phyloP scores from a whole-genome alignment of 306 rosid species.

The Senna siamea region DNA sequence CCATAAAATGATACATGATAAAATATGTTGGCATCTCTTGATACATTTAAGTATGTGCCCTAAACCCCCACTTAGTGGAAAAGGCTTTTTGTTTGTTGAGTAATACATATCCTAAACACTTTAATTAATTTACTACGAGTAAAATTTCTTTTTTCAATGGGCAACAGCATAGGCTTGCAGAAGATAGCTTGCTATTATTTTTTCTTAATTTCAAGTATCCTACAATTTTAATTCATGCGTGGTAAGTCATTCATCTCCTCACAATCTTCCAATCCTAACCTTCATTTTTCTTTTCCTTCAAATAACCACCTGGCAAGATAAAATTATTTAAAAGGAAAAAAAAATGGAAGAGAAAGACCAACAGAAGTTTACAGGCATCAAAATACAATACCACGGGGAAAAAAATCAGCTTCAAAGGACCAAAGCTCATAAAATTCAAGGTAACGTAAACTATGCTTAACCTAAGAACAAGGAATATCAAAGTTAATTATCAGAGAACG shows the following conservation, averaged over 20 bases:
- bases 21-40: too few species aligned
- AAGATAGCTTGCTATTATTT: background rate
- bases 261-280: slow-evolving; percentile 9
- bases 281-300: too few species aligned
- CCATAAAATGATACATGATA: too few species aligned
- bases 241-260: background rate
- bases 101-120: too few species aligned
- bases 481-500: background rate
- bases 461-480: background rate
- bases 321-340: background rate
- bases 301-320: too few species aligned
- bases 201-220: background rate
- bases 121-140: too few species aligned
- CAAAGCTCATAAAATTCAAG: background rate
- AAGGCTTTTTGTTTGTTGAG: too few species aligned
- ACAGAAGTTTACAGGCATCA: background rate
- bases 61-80: too few species aligned
- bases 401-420: slow-evolving; percentile 3
- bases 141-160: too few species aligned
- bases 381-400: background rate
- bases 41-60: too few species aligned
- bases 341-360: background rate
- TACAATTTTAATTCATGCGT: too few species aligned
- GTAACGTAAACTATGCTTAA: background rate
- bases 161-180: background rate